A percentile compares a stretch with the other conserved stretches of the same genome.
Conservation (phyloP, 2,329 filamentous ascomycete genomes). For the Trichoderma guizhouense region DNA sequence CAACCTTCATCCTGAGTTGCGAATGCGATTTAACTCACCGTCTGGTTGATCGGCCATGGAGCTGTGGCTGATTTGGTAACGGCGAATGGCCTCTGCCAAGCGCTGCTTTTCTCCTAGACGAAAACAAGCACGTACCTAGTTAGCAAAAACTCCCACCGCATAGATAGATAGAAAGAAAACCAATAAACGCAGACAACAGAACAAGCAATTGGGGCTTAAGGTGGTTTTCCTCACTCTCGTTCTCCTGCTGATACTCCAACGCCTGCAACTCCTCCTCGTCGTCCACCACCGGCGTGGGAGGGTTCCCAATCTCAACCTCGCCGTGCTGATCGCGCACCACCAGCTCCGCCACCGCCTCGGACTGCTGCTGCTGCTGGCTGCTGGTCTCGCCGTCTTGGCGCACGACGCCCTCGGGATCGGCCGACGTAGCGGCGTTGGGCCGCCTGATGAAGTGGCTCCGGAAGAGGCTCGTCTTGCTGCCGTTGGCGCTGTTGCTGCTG, state of each 20-base stretch:
- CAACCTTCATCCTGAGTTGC: background rate
- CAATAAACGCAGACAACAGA: background rate
- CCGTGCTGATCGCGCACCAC: slow-evolving; percentile 61
- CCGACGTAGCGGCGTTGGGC: slow-evolving; percentile 45
- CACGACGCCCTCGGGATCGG: slow-evolving; percentile 44
- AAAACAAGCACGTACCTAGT: background rate
- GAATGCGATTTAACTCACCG: slow-evolving; percentile 44
- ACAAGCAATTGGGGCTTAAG: background rate
- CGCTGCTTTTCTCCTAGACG: slow-evolving; percentile 55
- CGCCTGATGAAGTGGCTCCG: slow-evolving; percentile 57
- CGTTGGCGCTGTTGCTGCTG: background rate
- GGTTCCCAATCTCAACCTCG: slow-evolving; percentile 59
- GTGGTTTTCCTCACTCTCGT: slow-evolving; percentile 45
- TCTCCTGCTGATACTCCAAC: slow-evolving; percentile 55
- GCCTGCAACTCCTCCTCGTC: slow-evolving; percentile 51
- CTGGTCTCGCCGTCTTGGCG: slow-evolving; percentile 46
- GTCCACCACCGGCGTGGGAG: slow-evolving; percentile 50
- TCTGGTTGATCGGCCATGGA: slow-evolving; percentile 60
- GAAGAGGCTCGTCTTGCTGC: slow-evolving; percentile 48
- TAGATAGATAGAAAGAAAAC: background rate
- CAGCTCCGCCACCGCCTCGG: slow-evolving; percentile 50
- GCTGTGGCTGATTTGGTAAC: slow-evolving; percentile 55
- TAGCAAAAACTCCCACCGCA: background rate
- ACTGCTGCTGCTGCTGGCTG: slow-evolving; percentile 25
- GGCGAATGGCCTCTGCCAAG: slow-evolving; percentile 58